Evolutionary conservation across 1,139 yeast genomes (phyloP), one percentile per base, ranked within the genome.

Genomic region (Yamadazyma aaseri): DNA sequence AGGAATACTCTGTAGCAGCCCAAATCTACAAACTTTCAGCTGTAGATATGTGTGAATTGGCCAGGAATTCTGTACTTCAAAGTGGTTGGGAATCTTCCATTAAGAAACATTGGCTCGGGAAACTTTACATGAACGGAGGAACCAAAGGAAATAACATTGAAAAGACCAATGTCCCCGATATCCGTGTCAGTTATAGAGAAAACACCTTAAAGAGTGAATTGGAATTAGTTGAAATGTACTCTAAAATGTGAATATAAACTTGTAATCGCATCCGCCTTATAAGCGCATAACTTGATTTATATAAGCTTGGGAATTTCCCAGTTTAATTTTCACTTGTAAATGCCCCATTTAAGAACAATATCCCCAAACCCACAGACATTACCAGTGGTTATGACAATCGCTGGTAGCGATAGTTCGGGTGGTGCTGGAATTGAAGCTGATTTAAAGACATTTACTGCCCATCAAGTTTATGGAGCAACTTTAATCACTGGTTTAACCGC

Each of bases 1-100:
- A 92, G 58, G 98, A 92, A 58, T 92, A 90, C 57, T 86, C 96
- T 2, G 97, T 92, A 21, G 98, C 98, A 3, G 97, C 97, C 0
- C 97, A 92, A 60, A 92, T 92, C 48, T 92, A 90, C 70, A 89
- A 92, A 55, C 70, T 92, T 28, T 86, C 96, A 0, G 80, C 89
- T 38, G 97, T 90, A 15, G 98, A 92, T 60, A 86, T 94, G 95
- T 92, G 97, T 58, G 99, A 92, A 57, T 95, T 92, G 58, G 98
- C 76, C 2, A 47, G 53, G 34, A 71, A 94, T 56, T 89, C 97
- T 1, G 97, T 90, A 4, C 60, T 74, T 34, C 97, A 90, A 65
- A 81, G 94, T 45, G 98, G 99, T 0, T 92, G 90, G 77, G 98
- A 92, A 59, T 74, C 80, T 38, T 69, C 70, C 23, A 74, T 92